Conservation (phyloP, 2,329 filamentous ascomycete genomes). For the Teratosphaeria gauchensis region DNA sequence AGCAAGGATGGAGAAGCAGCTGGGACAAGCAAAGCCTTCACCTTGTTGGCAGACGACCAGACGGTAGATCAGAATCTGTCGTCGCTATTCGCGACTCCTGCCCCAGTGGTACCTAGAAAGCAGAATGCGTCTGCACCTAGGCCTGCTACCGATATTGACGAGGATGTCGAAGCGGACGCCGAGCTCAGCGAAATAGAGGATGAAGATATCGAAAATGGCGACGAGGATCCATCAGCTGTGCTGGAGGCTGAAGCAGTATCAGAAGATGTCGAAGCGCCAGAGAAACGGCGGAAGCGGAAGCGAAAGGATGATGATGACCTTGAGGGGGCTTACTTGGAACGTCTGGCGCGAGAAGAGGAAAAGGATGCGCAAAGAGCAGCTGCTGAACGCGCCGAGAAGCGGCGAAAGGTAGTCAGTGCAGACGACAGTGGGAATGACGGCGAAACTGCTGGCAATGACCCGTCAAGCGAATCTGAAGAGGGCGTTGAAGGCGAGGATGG, state of each 20-base stretch:
- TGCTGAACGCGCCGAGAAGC: slow-evolving; percentile 22
- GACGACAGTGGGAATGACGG: slow-evolving; percentile 16
- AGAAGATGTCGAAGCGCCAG: slow-evolving; percentile 8
- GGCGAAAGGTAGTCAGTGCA: slow-evolving; percentile 19
- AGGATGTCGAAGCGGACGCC: slow-evolving; percentile 21
- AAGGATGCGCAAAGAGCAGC: slow-evolving; percentile 18
- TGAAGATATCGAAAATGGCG: neutral
- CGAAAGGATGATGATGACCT: slow-evolving; percentile 49
- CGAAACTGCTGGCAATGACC: neutral
- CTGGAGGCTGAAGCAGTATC: neutral
- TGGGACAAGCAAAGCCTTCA: slow-evolving; percentile 12
- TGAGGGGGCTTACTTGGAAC: slow-evolving; percentile 60
- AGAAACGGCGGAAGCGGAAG: slow-evolving; percentile 47
- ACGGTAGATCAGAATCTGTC: slow-evolving; percentile 35
- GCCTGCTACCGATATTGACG: slow-evolving; percentile 23
- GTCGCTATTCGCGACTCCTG: slow-evolving; percentile 37
- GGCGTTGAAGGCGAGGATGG: slow-evolving; percentile 26
- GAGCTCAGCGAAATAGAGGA: slow-evolving; percentile 1
- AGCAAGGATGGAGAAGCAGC: slow-evolving; percentile 3
- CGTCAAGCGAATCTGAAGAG: neutral
- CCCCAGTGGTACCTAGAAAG: slow-evolving; percentile 4
- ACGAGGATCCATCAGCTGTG: neutral
- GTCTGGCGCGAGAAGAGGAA: slow-evolving; percentile 43
- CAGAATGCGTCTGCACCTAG: slow-evolving; percentile 5
- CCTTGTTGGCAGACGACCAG: slow-evolving; percentile 25